These are phyloP conservation scores for Colletotrichum neosansevieriae DNA, from an alignment of 2,329 filamentous ascomycete species.

Conservation along the genomic window DNA sequence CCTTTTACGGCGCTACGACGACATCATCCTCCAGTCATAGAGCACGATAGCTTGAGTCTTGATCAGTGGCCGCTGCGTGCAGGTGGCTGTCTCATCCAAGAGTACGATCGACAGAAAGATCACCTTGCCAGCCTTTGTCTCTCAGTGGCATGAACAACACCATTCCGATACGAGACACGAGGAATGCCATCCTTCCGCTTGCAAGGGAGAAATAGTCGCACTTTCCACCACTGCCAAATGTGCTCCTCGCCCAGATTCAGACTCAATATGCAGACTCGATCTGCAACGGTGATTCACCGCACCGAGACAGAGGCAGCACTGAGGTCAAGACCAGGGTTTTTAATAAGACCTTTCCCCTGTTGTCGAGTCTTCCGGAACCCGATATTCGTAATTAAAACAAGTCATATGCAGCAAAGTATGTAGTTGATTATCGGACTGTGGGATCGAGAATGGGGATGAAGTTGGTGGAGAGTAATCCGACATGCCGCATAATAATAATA, in stretches of 20 bases:
- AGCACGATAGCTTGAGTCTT: not conserved
- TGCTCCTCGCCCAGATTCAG: not conserved
- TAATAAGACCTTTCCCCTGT: not conserved
- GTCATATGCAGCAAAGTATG: not conserved
- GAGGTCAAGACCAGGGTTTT: not conserved
- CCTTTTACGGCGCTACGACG: not conserved
- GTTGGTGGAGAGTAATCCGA: not conserved
- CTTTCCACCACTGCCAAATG: not conserved
- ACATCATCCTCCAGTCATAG: not conserved
- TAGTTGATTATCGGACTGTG: not conserved
- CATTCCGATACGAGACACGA: not conserved
- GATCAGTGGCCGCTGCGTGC: conserved; percentile 6
- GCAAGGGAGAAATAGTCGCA: conserved; percentile 10
- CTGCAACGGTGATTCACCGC: conserved; percentile 4
- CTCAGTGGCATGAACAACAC: conserved; percentile 7
- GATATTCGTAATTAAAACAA: not conserved
- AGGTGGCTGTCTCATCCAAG: conserved; percentile 11
- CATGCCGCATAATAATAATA: not conserved
- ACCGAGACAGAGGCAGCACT: not conserved
- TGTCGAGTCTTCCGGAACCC: not conserved
- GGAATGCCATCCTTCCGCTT: not conserved
- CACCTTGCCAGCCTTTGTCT: not conserved
- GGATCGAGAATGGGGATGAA: no score
- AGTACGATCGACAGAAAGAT: conserved; percentile 20
- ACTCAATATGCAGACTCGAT: not conserved